Evolutionary conservation across 208 protist species (phyloP).

Genomic region (Acanthamoeba quina): DNA sequence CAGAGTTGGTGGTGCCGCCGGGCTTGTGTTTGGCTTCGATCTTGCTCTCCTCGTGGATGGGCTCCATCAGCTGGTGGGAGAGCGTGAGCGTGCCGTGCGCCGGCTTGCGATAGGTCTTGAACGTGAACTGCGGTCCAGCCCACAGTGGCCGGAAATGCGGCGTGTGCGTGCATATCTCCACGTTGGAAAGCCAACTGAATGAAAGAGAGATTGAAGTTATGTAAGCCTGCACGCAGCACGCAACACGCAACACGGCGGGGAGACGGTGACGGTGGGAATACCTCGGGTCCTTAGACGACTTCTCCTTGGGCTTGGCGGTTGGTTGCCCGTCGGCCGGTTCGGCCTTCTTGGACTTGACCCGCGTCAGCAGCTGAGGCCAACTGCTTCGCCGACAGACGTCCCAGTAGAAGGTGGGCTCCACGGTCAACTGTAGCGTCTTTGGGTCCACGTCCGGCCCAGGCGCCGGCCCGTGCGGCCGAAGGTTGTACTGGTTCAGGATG

Average conservation of each 20-base stretch:
- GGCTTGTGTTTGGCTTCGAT: constrained; percentile 50
- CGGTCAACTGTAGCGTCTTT: constrained; percentile 55
- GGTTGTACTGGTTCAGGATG: constrained; percentile 60
- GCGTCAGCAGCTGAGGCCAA: constrained; percentile 54
- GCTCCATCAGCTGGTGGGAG: background rate
- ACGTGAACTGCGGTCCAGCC: constrained; percentile 67
- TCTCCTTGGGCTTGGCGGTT: constrained; percentile 1
- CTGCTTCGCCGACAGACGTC: constrained; percentile 57
- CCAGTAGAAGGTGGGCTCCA: constrained; percentile 69
- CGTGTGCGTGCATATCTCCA: constrained; percentile 72
- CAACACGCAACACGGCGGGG: too few relatives aligned
- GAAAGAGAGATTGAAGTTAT: background rate
- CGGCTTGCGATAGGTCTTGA: constrained; percentile 61
- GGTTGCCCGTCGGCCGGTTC: background rate
- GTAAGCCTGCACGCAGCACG: background rate
- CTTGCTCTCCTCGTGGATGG: constrained; percentile 33
- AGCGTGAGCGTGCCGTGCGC: background rate
- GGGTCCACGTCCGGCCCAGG: constrained; percentile 40
- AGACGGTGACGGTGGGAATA: background rate
- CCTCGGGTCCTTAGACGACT: constrained; percentile 8
- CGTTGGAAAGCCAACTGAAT: constrained; percentile 68
- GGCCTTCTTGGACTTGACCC: constrained; percentile 33
- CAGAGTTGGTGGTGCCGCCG: background rate
- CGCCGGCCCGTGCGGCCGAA: constrained; percentile 25
- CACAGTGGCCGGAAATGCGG: constrained; percentile 48